Percentiles rank a stretch among this genome's conserved stretches.
Conservation (phyloP, 1,139 yeast species). For the Hyphopichia buzzinii region DNA sequence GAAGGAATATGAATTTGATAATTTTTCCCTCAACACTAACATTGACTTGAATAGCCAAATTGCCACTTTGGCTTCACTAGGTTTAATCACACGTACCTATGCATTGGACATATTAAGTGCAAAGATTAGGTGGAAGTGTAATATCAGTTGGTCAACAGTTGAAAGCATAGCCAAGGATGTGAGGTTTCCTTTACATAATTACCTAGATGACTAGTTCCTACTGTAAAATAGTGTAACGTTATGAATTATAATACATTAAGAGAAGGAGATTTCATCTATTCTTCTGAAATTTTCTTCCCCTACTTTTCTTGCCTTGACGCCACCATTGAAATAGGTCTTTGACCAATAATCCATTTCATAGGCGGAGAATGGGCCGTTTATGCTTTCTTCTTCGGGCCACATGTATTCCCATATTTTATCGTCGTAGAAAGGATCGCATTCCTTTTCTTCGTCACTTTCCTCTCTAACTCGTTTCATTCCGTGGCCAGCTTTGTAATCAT, state of each 20-base stretch:
- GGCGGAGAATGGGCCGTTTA: constrained; percentile 60
- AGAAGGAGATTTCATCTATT: constrained; percentile 22
- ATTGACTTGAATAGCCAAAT: constrained; percentile 57
- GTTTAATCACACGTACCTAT: constrained; percentile 48
- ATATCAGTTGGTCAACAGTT: constrained; percentile 53
- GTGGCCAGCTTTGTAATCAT: constrained; percentile 17
- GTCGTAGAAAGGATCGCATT: constrained; percentile 22
- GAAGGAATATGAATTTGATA: constrained; percentile 31
- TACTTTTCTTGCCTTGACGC: constrained; percentile 41
- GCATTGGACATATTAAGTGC: constrained; percentile 60
- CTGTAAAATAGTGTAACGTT: not conserved
- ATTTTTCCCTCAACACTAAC: constrained; percentile 35
- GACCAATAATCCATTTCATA: constrained; percentile 64
- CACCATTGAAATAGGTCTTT: constrained; percentile 51
- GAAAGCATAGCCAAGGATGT: constrained; percentile 51
- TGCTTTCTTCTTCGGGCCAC: constrained; percentile 45
- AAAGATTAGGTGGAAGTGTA: constrained; percentile 63
- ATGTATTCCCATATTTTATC: constrained; percentile 57
- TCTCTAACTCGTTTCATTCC: constrained; percentile 21
- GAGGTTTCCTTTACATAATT: constrained; percentile 53
- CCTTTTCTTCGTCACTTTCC: constrained; percentile 11
- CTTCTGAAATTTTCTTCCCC: constrained; percentile 29
- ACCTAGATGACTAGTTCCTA: constrained; percentile 28
- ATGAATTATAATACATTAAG: not conserved
- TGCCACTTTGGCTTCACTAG: constrained; percentile 58